Percentiles rank a stretch among this genome's conserved stretches.
phyloP scores from a whole-genome alignment of 306 rosid genomes.

The Prunus campanulata region DNA sequence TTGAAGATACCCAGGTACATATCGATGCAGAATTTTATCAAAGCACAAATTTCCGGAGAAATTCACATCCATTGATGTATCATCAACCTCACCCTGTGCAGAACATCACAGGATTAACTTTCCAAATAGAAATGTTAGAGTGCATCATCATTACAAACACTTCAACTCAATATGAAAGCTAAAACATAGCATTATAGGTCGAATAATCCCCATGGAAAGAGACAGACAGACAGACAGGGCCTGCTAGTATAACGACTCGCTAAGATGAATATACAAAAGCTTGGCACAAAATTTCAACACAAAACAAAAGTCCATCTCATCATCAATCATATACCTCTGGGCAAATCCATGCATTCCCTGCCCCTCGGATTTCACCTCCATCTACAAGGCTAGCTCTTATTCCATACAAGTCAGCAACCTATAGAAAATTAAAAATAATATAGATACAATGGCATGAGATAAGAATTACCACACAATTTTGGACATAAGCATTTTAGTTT shows the following conservation, averaged over 20 bases:
- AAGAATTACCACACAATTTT: background rate
- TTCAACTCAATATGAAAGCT: background rate
- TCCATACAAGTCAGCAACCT: conserved; percentile 98
- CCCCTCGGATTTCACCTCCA: conserved; percentile 99
- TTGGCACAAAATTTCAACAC: conserved; percentile 13
- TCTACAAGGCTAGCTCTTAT: conserved; percentile 89
- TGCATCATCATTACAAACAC: background rate
- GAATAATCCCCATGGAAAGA: background rate
- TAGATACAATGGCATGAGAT: conserved; percentile 17
- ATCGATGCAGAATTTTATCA: conserved; percentile 71
- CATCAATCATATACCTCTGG: conserved; percentile 66
- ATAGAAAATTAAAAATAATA: conserved; percentile 25
- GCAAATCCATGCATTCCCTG: conserved; percentile 98
- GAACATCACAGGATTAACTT: conserved; percentile 21
- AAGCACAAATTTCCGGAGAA: conserved; percentile 78
- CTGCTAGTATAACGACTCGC: background rate
- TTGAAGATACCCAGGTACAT: conserved; percentile 63
- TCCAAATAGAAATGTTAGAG: background rate
- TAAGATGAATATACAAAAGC: background rate
- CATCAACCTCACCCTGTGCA: conserved; percentile 82
- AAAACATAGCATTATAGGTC: background rate
- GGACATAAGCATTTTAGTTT: conserved; percentile 8
- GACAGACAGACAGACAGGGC: background rate
- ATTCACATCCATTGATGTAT: conserved; percentile 77
- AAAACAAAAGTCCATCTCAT: conserved; percentile 12